Evolutionary conservation across 1,284 basidiomycete genomes (phyloP).

Genomic region (Moesziomyces sp.): DNA sequence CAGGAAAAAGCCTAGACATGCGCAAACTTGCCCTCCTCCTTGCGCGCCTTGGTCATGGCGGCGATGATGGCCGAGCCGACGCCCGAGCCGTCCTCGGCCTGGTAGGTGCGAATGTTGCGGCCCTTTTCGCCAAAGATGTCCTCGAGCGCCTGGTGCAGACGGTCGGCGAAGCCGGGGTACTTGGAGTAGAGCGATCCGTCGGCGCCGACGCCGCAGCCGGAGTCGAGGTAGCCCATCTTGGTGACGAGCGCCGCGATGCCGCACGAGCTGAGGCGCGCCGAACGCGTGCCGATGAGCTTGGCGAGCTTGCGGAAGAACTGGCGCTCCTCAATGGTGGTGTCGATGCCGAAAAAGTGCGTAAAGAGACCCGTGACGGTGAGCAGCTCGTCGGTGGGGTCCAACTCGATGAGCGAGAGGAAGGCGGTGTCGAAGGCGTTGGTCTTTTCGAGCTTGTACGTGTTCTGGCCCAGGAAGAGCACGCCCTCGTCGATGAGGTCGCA

Average conservation of each 20-base stretch:
- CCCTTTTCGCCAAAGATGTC: slow-evolving; percentile 66
- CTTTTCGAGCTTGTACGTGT: slow-evolving; percentile 93
- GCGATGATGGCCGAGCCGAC: slow-evolving; percentile 66
- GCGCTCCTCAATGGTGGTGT: slow-evolving; percentile 64
- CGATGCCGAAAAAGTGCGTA: slow-evolving; percentile 69
- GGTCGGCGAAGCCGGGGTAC: slow-evolving; percentile 64
- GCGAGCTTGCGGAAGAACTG: slow-evolving; percentile 73
- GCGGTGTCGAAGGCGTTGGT: slow-evolving; percentile 94
- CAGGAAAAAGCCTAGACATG: slow-evolving; percentile 27
- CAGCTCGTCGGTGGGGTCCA: slow-evolving; percentile 97
- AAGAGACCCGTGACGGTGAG: slow-evolving; percentile 96
- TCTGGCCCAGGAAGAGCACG: slow-evolving; percentile 95
- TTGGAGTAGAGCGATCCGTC: slow-evolving; percentile 64
- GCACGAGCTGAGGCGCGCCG: slow-evolving; percentile 63
- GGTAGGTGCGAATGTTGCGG: slow-evolving; percentile 55
- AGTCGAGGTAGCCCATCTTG: slow-evolving; percentile 64
- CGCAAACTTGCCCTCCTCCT: slow-evolving; percentile 50
- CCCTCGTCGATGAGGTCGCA: slow-evolving; percentile 97
- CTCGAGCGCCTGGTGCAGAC: slow-evolving; percentile 64
- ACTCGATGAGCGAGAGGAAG: slow-evolving; percentile 95
- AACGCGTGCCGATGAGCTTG: slow-evolving; percentile 72
- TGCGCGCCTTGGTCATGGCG: slow-evolving; percentile 63
- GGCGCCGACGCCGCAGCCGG: slow-evolving; percentile 61
- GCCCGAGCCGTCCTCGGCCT: slow-evolving; percentile 66
- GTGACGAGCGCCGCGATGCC: slow-evolving; percentile 64